Evolutionary conservation across 257 asterid species (phyloP).

Genomic region (Scutellaria barbata): DNA sequence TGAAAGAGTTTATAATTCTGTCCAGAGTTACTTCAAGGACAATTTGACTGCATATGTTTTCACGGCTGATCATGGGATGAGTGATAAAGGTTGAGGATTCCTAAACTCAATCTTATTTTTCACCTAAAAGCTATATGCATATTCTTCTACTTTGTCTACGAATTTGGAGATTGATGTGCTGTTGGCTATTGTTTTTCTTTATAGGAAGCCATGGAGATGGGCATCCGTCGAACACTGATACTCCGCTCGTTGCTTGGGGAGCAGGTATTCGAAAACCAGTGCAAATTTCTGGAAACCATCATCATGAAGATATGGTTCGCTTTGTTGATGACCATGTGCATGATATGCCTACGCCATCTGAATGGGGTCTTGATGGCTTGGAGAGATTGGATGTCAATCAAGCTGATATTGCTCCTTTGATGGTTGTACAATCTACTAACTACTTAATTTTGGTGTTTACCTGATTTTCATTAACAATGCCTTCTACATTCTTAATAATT

Average conservation of each 20-base stretch:
- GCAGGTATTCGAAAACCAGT: conserved; percentile 77
- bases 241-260: conserved; percentile 99
- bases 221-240: conserved; percentile 92
- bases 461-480: conserved; percentile 3
- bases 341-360: conserved; percentile 83
- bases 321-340: conserved; percentile 90
- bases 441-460: conserved; percentile 25
- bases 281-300: conserved; percentile 50
- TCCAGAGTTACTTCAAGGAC: conserved; percentile 87
- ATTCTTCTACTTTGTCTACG: conserved; percentile 11
- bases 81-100: conserved; percentile 81
- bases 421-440: conserved; percentile 61
- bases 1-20: conserved; percentile 89
- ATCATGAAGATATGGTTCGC: conserved; percentile 50
- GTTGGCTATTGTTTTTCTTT: conserved; percentile 34
- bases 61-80: conserved; percentile 99
- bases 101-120: conserved; percentile 19
- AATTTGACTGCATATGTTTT: conserved; percentile 82
- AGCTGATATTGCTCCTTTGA: conserved; percentile 96
- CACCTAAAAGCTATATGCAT: conserved; percentile 15
- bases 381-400: conserved; percentile 96
- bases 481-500: conserved; percentile 34
- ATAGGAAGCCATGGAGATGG: conserved; percentile 99
- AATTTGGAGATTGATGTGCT: conserved; percentile 24
- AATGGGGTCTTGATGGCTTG: conserved; percentile 89